Percentiles rank a stretch among this genome's conserved stretches.
Evolutionary conservation across 2,329 filamentous ascomycete genomes (phyloP).

Genomic region (Xylaria sp.): DNA sequence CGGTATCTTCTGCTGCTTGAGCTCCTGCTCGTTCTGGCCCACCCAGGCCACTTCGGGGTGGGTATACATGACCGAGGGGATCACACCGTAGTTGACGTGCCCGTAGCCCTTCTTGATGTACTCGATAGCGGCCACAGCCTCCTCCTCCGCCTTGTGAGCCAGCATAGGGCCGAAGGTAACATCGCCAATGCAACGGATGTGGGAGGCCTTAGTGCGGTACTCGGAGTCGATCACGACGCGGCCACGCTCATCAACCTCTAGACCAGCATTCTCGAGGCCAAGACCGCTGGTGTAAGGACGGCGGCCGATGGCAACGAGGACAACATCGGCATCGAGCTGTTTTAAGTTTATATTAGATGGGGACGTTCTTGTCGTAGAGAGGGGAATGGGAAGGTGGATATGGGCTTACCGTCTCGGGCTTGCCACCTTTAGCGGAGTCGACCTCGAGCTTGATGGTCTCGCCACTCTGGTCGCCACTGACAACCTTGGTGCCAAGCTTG

Average conservation of each 20-base stretch:
- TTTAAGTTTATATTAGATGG: constrained; percentile 7
- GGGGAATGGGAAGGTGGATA: not conserved
- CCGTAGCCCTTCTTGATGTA: constrained; percentile 98
- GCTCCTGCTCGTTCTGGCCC: constrained; percentile 94
- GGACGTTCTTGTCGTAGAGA: not conserved
- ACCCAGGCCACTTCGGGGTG: constrained; percentile 99
- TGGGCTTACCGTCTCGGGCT: constrained; percentile 80
- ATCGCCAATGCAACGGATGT: constrained; percentile 97
- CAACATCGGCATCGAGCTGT: constrained; percentile 91
- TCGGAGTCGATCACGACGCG: constrained; percentile 97
- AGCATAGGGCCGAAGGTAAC: constrained; percentile 98
- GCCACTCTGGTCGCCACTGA: constrained; percentile 81
- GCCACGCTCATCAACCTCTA: constrained; percentile 92
- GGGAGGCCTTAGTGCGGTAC: constrained; percentile 96
- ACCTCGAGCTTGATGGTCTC: constrained; percentile 83
- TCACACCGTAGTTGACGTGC: constrained; percentile 98
- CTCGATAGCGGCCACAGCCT: constrained; percentile 92
- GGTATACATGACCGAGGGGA: constrained; percentile 99
- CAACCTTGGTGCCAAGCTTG: constrained; percentile 96
- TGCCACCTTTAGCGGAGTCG: constrained; percentile 95
- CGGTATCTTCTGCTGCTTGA: constrained; percentile 88
- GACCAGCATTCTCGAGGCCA: constrained; percentile 90
- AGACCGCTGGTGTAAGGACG: constrained; percentile 93
- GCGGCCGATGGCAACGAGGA: constrained; percentile 95
- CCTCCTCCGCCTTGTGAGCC: constrained; percentile 99